Evolutionary conservation across 2,329 filamentous ascomycete species (phyloP), one percentile per base, ranked within the genome.

Genomic region (Lizonia empirigonia): DNA sequence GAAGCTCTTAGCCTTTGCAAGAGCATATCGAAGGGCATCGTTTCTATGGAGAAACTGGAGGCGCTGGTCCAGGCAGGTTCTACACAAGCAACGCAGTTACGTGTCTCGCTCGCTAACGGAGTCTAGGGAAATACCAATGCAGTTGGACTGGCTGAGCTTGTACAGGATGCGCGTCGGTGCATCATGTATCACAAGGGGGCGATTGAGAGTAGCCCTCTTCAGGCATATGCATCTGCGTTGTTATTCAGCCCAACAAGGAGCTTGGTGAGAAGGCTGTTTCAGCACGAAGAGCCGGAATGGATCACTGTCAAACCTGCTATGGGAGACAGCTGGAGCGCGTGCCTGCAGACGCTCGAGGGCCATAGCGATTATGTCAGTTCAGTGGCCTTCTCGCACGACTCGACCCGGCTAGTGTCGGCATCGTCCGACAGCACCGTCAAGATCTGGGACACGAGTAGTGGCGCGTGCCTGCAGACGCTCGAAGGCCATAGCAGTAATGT

Each of bases 221-320:
- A 69, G 29, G 18, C 47, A 49, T 68, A 68, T 51, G 48, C 42
- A 30, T 63, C 63, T 34, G 60, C 58, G 7, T 55, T 68, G 1
- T 27, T 63, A 36, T 66, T 60, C 35, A 62, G 62, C 44, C 63
- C 58, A 32, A 47, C 22, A 24, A 10, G 38, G 12, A 65, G 60
- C 33, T 15, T 54, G 15, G 56, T 63, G 3, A 57, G 58, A 35
- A 22, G 24, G 12, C 40, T 53, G 1, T 60, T 59, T 16, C 23
- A 53, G 33, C 24, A 58, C n/a, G 56, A 64, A 56, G 60, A 59
- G 46, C 59, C 46, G 27, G 15, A 56, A 24, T 37, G 35, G 24
- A 53, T 64, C 18, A 45, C 22, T 9, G 44, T 61, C 22, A 47
- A 33, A 44, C 56, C 54, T 30, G 34, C 23, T 29, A 53, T 60